These are phyloP conservation scores for Globisporangium spiculum DNA, from an alignment of 352 stramenopile species.

Conservation along the genomic window DNA sequence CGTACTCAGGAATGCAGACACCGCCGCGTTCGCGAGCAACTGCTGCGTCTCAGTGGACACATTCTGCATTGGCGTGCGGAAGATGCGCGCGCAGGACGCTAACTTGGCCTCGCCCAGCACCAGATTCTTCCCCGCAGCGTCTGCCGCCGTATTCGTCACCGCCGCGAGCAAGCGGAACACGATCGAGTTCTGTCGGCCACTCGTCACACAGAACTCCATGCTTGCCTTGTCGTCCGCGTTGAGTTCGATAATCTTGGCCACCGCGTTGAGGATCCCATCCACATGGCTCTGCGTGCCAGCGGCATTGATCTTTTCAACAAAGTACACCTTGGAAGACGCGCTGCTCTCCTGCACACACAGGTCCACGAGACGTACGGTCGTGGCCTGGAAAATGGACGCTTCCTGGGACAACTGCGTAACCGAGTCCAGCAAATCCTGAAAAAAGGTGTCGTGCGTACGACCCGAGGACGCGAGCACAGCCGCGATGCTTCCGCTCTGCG, in stretches of 20 bases:
- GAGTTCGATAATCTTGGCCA: slow-evolving; percentile 80
- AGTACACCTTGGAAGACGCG: slow-evolving; percentile 23
- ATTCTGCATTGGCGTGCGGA: slow-evolving; percentile 77
- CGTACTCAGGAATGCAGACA: slow-evolving; percentile 57
- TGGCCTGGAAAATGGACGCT: slow-evolving; percentile 75
- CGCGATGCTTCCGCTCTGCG: slow-evolving; percentile 23
- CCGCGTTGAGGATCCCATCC: slow-evolving; percentile 54
- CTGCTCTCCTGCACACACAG: slow-evolving; percentile 34
- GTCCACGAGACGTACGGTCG: slow-evolving; percentile 70
- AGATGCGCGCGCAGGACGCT: slow-evolving; percentile 52
- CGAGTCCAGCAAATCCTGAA: slow-evolving; percentile 63
- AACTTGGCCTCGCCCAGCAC: slow-evolving; percentile 46
- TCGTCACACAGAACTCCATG: slow-evolving; percentile 80
- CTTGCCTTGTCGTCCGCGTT: slow-evolving; percentile 65
- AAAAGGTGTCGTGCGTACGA: slow-evolving; percentile 57
- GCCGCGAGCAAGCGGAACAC: slow-evolving; percentile 65
- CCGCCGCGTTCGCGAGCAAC: slow-evolving; percentile 50
- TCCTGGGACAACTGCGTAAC: slow-evolving; percentile 77
- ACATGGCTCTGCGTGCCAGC: slow-evolving; percentile 35
- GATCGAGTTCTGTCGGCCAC: slow-evolving; percentile 28
- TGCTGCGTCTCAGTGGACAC: slow-evolving; percentile 62
- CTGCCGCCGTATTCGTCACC: slow-evolving; percentile 53
- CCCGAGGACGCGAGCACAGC: slow-evolving; percentile 47
- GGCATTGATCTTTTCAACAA: slow-evolving; percentile 34
- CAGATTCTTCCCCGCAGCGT: slow-evolving; percentile 25